Evolutionary conservation across 2,329 filamentous ascomycete genomes (phyloP).

Genomic region (Colletotrichum orchidophilum): DNA sequence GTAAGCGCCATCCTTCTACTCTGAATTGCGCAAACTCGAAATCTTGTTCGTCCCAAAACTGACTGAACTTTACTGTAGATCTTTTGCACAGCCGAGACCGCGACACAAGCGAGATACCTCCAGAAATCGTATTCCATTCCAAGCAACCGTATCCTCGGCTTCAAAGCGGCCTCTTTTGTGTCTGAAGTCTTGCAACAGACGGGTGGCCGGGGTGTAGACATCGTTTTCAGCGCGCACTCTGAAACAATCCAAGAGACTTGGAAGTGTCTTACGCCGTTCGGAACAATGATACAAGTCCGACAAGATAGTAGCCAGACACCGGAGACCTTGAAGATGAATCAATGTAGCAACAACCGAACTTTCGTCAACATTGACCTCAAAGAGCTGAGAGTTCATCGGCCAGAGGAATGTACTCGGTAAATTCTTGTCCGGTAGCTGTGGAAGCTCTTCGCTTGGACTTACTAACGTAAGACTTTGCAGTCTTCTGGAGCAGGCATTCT

Average conservation of each 20-base stretch:
- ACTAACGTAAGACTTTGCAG: neutral
- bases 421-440: neutral
- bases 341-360: constrained; percentile 48
- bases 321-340: constrained; percentile 53
- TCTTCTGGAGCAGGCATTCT: constrained; percentile 16
- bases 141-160: constrained; percentile 43
- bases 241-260: constrained; percentile 52
- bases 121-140: constrained; percentile 43
- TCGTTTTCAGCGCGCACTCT: constrained; percentile 52
- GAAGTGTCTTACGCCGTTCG: constrained; percentile 54
- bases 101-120: constrained; percentile 47
- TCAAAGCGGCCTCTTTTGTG: constrained; percentile 43
- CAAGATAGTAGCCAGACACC: constrained; percentile 49
- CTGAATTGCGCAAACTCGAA: neutral
- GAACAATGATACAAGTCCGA: constrained; percentile 56
- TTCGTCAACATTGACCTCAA: constrained; percentile 47
- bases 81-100: constrained; percentile 45
- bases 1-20: neutral
- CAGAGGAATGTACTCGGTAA: constrained; percentile 10
- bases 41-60: no score
- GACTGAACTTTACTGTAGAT: constrained; percentile 33
- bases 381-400: neutral
- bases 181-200: constrained; percentile 40
- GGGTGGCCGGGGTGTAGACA: constrained; percentile 43
- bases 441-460: no score